phyloP scores from a whole-genome alignment of 106 monocot species.

The Platanthera guangdongensis region DNA sequence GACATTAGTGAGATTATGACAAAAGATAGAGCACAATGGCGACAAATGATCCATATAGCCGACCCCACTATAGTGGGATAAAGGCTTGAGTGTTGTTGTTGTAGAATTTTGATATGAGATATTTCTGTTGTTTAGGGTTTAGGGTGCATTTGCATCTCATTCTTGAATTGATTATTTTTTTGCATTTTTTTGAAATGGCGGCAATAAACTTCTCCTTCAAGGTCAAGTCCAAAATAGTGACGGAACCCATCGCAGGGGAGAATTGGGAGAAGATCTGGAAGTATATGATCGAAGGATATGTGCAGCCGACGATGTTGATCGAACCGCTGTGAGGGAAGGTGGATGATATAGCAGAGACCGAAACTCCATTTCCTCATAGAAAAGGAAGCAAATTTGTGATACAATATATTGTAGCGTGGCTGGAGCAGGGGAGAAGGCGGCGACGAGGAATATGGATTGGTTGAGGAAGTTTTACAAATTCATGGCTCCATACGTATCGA shows the following conservation, averaged over 20 bases:
- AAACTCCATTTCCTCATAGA: conserved; percentile 28
- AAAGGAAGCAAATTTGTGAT: conserved; percentile 21
- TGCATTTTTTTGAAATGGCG: too few relatives aligned
- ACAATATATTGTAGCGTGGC: conserved; percentile 17
- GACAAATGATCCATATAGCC: too few relatives aligned
- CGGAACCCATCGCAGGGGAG: conserved; percentile 3
- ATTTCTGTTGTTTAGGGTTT: too few relatives aligned
- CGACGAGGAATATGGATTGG: conserved; percentile 1
- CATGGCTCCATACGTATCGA: conserved; percentile 16
- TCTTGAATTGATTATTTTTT: too few relatives aligned
- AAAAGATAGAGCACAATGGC: too few relatives aligned
- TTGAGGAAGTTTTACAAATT: conserved; percentile 10
- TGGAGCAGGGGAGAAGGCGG: neutral
- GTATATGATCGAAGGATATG: conserved; percentile 8
- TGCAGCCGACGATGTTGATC: conserved; percentile 11
- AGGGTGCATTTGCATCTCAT: too few relatives aligned
- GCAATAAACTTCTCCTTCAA: conserved; percentile 17
- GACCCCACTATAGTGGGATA: too few relatives aligned
- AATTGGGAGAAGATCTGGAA: conserved; percentile 13
- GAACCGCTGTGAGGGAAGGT: conserved; percentile 27
- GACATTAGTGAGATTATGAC: too few relatives aligned
- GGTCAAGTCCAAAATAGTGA: conserved; percentile 28
- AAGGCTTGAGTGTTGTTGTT: too few relatives aligned
- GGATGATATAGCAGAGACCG: conserved; percentile 15
- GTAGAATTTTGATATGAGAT: too few relatives aligned